A percentile compares a stretch with the other conserved stretches of the same genome.
phyloP scores from a whole-genome alignment of 2,329 filamentous ascomycete species.

The Diaporthe vexans region DNA sequence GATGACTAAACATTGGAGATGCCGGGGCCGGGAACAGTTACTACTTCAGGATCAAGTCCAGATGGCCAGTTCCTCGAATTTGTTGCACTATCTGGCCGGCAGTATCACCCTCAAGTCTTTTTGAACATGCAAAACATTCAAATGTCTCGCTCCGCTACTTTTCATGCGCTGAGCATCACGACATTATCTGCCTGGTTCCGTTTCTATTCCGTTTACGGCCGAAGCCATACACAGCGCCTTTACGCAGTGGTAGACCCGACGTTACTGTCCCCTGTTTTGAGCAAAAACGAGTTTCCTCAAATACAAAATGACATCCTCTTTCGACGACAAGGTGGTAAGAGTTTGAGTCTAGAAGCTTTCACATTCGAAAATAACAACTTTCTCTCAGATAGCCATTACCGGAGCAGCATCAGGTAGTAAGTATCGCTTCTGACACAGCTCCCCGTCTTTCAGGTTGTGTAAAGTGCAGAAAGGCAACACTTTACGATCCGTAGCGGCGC shows the following conservation, averaged over 20 bases:
- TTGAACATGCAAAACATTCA: not conserved
- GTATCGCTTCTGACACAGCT: too few relatives aligned
- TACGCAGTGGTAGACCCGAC: too few relatives aligned
- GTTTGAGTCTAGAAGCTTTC: not conserved
- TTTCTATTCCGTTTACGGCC: too few relatives aligned
- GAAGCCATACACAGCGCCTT: too few relatives aligned
- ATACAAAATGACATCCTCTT: constrained; percentile 3
- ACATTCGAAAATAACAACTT: not conserved
- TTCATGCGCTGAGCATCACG: not conserved
- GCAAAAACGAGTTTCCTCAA: not conserved
- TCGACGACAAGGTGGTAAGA: constrained; percentile 18
- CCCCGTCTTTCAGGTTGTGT: too few relatives aligned
- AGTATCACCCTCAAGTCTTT: too few relatives aligned
- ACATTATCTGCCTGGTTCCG: too few relatives aligned
- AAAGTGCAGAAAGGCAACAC: too few relatives aligned
- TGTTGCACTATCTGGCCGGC: too few relatives aligned
- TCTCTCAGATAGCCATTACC: not conserved
- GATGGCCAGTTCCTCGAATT: not conserved
- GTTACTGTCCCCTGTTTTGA: too few relatives aligned
- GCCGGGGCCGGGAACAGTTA: not conserved
- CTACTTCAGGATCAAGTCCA: not conserved
- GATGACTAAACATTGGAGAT: not conserved
- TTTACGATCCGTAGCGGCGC: too few relatives aligned
- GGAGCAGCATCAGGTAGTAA: not conserved
- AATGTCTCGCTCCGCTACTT: not conserved